Conservation (phyloP, 1,284 basidiomycete genomes). For the Golubevia sp. region DNA sequence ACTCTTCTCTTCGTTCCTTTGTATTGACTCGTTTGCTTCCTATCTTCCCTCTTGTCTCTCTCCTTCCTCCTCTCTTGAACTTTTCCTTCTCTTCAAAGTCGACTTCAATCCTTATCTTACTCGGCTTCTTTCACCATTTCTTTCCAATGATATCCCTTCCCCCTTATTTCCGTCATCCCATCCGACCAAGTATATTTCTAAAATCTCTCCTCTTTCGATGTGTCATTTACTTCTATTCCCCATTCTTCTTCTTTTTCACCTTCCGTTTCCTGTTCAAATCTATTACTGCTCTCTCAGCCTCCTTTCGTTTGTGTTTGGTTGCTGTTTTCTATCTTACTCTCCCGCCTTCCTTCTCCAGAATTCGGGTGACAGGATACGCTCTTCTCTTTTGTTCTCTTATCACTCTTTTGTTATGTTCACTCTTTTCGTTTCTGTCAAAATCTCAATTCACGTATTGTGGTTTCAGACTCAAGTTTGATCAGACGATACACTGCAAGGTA, state of each 20-base stretch:
- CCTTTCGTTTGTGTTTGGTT: background rate
- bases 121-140: background rate
- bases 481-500: too few species aligned
- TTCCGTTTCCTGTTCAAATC: background rate
- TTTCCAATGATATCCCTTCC: background rate
- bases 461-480: too few species aligned
- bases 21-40: too few species aligned
- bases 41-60: too few species aligned
- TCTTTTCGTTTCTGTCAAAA: too few species aligned
- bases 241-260: slow-evolving; percentile 3
- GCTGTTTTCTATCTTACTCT: background rate
- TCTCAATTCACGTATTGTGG: too few species aligned
- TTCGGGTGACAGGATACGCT: too few species aligned
- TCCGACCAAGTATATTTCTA: too few species aligned
- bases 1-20: too few species aligned
- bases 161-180: background rate
- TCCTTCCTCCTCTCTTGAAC: background rate
- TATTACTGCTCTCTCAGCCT: background rate
- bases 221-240: background rate
- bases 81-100: background rate
- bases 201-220: background rate
- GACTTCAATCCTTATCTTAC: background rate
- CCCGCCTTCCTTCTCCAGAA: too few species aligned
- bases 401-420: too few species aligned
- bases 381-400: too few species aligned